Percentiles rank a stretch among this genome's conserved stretches.
phyloP scores from a whole-genome alignment of 148 eudicot species.

The Camellia granthamiana region DNA sequence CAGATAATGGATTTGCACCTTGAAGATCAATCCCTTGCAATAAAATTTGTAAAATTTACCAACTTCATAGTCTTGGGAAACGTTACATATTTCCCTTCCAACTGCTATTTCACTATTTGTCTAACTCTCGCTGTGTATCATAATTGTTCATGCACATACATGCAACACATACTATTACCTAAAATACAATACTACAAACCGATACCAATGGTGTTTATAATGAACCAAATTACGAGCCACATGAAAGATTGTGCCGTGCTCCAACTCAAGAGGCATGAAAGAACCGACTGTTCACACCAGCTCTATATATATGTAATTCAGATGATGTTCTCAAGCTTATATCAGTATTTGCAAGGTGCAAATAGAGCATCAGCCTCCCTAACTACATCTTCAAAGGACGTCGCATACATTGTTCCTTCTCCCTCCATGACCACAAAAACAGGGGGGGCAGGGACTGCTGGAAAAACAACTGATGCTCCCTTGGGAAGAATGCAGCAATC shows the following conservation, averaged over 20 bases:
- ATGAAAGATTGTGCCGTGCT: background rate
- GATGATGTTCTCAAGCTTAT: slow-evolving; percentile 37
- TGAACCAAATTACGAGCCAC: background rate
- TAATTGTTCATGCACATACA: background rate
- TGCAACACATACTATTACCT: slow-evolving; percentile 6
- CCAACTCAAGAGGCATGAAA: slow-evolving; percentile 27
- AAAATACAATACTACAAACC: background rate
- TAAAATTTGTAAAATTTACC: background rate
- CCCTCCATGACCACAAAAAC: slow-evolving; percentile 63
- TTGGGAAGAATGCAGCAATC: slow-evolving; percentile 58
- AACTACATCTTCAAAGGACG: slow-evolving; percentile 34
- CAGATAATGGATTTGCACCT: too few species aligned
- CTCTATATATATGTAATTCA: slow-evolving; percentile 61
- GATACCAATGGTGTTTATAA: background rate
- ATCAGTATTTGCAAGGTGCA: slow-evolving; percentile 56
- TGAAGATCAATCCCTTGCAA: background rate
- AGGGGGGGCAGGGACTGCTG: slow-evolving; percentile 67
- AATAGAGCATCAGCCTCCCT: slow-evolving; percentile 71
- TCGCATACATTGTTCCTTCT: slow-evolving; percentile 40
- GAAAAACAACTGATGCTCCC: slow-evolving; percentile 41
- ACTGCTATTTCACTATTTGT: background rate
- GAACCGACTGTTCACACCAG: slow-evolving; percentile 72
- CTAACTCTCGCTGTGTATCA: background rate
- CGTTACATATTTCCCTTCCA: background rate
- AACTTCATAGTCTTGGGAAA: background rate